Percentiles rank a stretch among this genome's conserved stretches.
These are phyloP conservation scores for Trebouxiophyceae sp. DNA, from an alignment of 163 green algal species.

Conservation along the genomic window DNA sequence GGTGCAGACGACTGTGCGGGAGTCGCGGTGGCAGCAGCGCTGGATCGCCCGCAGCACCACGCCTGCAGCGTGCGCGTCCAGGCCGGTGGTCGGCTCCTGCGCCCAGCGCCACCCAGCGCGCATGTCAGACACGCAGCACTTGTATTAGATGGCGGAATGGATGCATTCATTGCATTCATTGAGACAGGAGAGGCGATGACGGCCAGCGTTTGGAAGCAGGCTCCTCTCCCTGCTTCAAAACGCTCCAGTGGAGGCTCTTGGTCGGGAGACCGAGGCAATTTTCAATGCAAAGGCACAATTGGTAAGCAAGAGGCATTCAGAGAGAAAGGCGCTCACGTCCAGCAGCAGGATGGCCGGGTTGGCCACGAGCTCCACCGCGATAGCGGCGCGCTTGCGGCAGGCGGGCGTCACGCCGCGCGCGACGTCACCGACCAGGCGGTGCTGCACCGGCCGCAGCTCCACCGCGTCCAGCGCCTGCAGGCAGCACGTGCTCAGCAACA, in stretches of 20 bases:
- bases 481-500: no score
- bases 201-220: no score
- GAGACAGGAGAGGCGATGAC: no score
- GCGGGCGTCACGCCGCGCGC: not conserved
- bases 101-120: no score
- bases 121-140: no score
- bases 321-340: constrained; percentile 26
- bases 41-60: not conserved
- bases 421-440: not conserved
- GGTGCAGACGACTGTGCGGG: constrained; percentile 15
- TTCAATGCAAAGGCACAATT: no score
- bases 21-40: not conserved
- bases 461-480: not conserved
- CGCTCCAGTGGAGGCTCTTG: no score
- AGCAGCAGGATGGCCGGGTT: constrained; percentile 54
- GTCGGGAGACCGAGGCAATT: no score
- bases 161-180: no score
- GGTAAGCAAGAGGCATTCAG: no score
- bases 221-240: no score
- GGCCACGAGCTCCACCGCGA: constrained; percentile 55
- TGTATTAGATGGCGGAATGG: no score
- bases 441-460: not conserved
- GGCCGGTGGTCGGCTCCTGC: not conserved
- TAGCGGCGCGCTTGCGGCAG: constrained; percentile 55
- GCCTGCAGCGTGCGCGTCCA: not conserved